Base-by-base conservation (phyloP, 371 early-diverging fungal species). In the Mortierella polycephala region DNA sequence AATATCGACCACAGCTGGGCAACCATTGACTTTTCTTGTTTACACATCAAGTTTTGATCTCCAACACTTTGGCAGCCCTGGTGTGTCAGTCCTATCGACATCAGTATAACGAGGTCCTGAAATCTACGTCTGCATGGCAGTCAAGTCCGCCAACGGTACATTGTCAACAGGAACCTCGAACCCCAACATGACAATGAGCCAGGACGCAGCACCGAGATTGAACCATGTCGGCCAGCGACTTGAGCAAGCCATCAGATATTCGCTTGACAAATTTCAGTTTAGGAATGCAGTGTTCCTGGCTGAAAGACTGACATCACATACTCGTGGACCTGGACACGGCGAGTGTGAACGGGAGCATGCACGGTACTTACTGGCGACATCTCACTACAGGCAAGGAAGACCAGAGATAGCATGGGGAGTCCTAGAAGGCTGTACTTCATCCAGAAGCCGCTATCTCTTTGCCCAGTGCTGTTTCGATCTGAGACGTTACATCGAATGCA, bases 401-500 rank as follows among this genome's bases (percentile, higher is more conserved):
- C 64, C 68, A 13, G 77, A 71, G 20, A 52, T 71, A 9, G 77
- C 77, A 12, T 71, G 77, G 71, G 52, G 68, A 2, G 60, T 61
- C 45, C 61, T 76, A 8, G 71, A 76, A 23, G 64, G 67, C 13
- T 56, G 68, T 12, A 49, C 45, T 12, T 71, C 77, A 6, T 14
- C 55, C 10, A 58, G 67, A 37, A 51, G 62, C 16, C 66, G 75
- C n/a, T 85, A 62, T 21, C 71, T 87, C 14, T 85, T 81, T 69
- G 85, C 85, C 13, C 68, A 71, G 30, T 83, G 81, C 40, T 84
- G 84, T 56, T 57, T 84, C 40, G 81, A 85, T 21, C 55, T 87
- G 20, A 61, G 82, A 52, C 66, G 72, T 5, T 80, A 82, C 49
- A 53, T 71, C 37, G 88, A 85, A 49, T 83, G 74, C 12, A 82